Conservation (phyloP, 805 yeast species). For the Groenewaldozyma tartarivorans region DNA sequence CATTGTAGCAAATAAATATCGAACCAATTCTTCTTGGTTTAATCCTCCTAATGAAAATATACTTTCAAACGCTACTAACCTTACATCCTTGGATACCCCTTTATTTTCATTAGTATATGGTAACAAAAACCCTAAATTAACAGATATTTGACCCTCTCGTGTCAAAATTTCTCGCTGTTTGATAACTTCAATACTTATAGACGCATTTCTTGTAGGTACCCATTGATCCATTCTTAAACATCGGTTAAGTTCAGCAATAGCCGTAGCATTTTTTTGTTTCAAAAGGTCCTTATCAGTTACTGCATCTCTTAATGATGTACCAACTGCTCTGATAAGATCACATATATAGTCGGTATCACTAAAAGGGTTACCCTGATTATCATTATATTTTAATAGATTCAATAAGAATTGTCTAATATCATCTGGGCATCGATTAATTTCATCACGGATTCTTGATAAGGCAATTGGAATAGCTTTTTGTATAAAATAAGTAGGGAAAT, state of each 20-base stretch:
- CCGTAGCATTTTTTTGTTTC: conserved; percentile 34
- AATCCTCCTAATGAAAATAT: conserved; percentile 69
- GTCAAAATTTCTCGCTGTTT: conserved; percentile 52
- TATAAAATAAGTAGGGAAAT: conserved; percentile 58
- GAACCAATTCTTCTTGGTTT: conserved; percentile 49
- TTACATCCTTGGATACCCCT: conserved; percentile 30
- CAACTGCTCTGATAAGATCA: conserved; percentile 46
- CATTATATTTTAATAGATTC: conserved; percentile 71
- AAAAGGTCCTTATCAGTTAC: conserved; percentile 1
- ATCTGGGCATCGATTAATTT: conserved; percentile 51
- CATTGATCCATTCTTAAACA: conserved; percentile 73
- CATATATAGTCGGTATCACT: conserved; percentile 63
- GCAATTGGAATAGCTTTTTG: conserved; percentile 60
- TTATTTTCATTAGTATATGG: conserved; percentile 40
- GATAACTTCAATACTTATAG: conserved; percentile 48
- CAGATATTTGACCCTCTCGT: conserved; percentile 40
- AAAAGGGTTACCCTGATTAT: conserved; percentile 68
- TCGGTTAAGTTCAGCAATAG: conserved; percentile 61
- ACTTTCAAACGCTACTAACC: conserved; percentile 63
- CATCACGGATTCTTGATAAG: conserved; percentile 51
- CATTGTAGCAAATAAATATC: conserved; percentile 50
- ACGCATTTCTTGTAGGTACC: conserved; percentile 63
- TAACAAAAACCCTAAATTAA: conserved; percentile 47
- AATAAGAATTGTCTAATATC: conserved; percentile 55
- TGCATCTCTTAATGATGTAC: conserved; percentile 27